These are phyloP conservation scores for Pneumocystis jirovecii DNA, from an alignment of 1,139 yeast genomes.

Conservation along the genomic window DNA sequence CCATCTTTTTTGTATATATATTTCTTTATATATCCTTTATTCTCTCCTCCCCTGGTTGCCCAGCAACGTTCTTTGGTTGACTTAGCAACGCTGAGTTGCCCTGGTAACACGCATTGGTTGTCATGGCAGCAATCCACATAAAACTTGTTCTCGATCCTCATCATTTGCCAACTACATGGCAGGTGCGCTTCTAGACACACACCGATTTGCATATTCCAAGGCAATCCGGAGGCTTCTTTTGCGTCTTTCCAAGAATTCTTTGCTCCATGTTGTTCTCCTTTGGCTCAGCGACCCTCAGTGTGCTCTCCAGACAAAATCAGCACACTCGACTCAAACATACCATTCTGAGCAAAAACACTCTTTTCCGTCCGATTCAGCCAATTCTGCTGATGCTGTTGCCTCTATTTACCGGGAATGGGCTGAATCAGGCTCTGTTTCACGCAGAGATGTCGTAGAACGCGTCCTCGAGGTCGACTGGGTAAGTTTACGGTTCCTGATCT, in stretches of 20 bases:
- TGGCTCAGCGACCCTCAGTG: not conserved
- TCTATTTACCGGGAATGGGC: not conserved
- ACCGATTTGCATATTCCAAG: not conserved
- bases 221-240: conserved; percentile 17
- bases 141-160: too few relatives aligned
- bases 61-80: too few relatives aligned
- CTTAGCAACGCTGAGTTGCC: not conserved
- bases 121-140: too few relatives aligned
- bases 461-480: not conserved
- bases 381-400: not conserved
- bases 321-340: not conserved
- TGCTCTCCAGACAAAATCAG: not conserved
- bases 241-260: not conserved
- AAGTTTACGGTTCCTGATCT: not conserved
- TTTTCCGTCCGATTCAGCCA: too few relatives aligned
- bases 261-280: not conserved
- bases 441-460: not conserved
- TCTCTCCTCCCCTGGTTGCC: not conserved
- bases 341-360: not conserved
- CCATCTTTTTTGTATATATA: not conserved
- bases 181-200: not conserved
- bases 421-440: not conserved
- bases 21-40: not conserved
- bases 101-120: not conserved
- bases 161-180: not conserved